Base-by-base conservation (phyloP, 2,329 filamentous ascomycete species). In the Dactylonectria macrodidyma region DNA sequence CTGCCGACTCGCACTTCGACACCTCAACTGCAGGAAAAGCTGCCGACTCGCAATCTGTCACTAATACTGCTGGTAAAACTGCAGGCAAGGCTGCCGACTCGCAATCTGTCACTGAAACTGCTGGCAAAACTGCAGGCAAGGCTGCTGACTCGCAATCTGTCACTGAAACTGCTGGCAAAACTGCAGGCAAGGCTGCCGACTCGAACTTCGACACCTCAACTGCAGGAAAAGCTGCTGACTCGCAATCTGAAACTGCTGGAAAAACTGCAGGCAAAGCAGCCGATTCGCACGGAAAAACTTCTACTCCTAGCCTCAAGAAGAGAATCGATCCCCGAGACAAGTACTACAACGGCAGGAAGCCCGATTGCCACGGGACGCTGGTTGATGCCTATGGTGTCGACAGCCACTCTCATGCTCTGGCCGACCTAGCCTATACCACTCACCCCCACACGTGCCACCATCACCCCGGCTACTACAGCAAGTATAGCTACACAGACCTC, bases 361-460 rank as follows among this genome's bases (percentile, higher is more conserved):
- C 48, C 5, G 41, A 70, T 26, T 73, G 71, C 7, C 24, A 67
- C 19, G 70, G 70, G 24, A 62, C 65, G 46, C 5, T 56, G n/a
- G 19, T 68, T 38, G 62, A 71, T 34, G 62, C 61, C 11, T 73
- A 66, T 34, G 69, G 54, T 8, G 19, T 62, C 16, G 68, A 69
- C 11, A 12, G 52, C 16, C 48, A 66, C 33, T 30, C 65, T 26
- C 55, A 50, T 26, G 22, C 59, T 24, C 34, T 73, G 22, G 59
- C 63, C 5, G 64, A 71, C 3, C 62, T 75, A 24, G 57, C 58
- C 30, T 3, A 30, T 6, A 26, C 5, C 2, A 33, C 69, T 5
- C 72, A 75, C 51, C 71, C 71, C 48, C 66, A 67, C 33, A 72
- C 71, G 14, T 75, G 72, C 67, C 24, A 50, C 26, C 34, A 65